These are phyloP conservation scores for Umbelopsis ramanniana DNA, from an alignment of 192 early-diverging fungal species.

Conservation along the genomic window DNA sequence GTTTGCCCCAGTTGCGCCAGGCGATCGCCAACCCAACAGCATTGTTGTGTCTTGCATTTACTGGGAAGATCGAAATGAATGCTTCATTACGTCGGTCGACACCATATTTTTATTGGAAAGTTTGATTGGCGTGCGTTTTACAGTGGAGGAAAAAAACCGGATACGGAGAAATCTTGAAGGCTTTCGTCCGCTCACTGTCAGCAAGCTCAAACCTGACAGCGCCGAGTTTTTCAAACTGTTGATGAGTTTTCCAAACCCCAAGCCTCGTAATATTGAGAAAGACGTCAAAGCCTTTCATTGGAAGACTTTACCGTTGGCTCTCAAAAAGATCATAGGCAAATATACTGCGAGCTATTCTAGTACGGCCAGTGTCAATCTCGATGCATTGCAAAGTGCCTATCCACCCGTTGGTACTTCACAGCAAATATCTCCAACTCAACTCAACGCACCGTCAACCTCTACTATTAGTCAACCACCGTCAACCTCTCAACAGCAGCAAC, in stretches of 20 bases:
- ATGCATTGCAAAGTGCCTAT: constrained; percentile 33
- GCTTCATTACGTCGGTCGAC: constrained; percentile 77
- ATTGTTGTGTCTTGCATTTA: constrained; percentile 80
- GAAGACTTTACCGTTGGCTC: constrained; percentile 64
- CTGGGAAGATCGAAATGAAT: constrained; percentile 73
- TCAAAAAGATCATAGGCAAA: constrained; percentile 80
- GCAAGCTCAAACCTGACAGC: constrained; percentile 70
- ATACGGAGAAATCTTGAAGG: constrained; percentile 84
- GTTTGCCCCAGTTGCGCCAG: constrained; percentile 62
- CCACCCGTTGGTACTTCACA: background rate
- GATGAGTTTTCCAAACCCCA: constrained; percentile 80
- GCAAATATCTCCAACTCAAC: background rate
- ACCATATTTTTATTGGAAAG: constrained; percentile 74
- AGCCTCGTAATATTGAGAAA: constrained; percentile 85
- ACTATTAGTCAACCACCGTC: background rate
- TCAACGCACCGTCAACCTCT: background rate
- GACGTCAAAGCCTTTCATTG: constrained; percentile 85
- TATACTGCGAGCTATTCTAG: constrained; percentile 60
- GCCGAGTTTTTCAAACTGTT: constrained; percentile 75
- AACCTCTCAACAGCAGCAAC: background rate
- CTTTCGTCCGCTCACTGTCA: constrained; percentile 77
- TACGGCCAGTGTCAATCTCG: constrained; percentile 48
- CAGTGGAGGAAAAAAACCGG: constrained; percentile 83
- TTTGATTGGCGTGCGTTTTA: constrained; percentile 72
- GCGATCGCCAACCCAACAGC: constrained; percentile 61